Percentiles rank a stretch among this genome's conserved stretches.
Conservation (phyloP, 179 eudicot genomes). For the Corrigiola litoralis region DNA sequence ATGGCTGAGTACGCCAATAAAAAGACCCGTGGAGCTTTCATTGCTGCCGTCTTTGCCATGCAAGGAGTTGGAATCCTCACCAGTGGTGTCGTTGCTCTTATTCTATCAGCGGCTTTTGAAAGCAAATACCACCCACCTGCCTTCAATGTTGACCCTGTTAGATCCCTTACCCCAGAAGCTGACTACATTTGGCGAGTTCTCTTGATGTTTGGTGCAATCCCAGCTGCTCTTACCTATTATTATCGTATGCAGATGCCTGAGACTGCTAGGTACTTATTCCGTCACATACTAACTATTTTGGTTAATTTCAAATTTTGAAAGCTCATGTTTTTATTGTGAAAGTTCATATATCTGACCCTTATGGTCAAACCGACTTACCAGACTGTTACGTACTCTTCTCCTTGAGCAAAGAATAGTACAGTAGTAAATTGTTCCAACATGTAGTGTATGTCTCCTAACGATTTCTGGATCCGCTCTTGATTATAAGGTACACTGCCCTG, state of each 20-base stretch:
- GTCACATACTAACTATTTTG: too few species aligned
- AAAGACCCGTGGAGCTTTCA: slow-evolving; percentile 47
- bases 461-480: too few species aligned
- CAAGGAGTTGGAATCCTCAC: slow-evolving; percentile 37
- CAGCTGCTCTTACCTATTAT: slow-evolving; percentile 41
- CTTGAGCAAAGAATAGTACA: too few species aligned
- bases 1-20: slow-evolving; percentile 59
- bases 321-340: neutral
- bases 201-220: slow-evolving; percentile 47
- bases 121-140: slow-evolving; percentile 27
- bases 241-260: slow-evolving; percentile 59
- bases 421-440: too few species aligned
- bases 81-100: slow-evolving; percentile 27
- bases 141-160: slow-evolving; percentile 5
- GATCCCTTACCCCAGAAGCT: slow-evolving; percentile 29
- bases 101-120: slow-evolving; percentile 24
- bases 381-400: too few species aligned
- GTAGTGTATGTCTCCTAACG: too few species aligned
- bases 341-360: too few species aligned
- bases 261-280: slow-evolving; percentile 39
- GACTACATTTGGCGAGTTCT: slow-evolving; percentile 47
- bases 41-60: slow-evolving; percentile 63
- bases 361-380: too few species aligned
- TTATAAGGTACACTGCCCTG: slow-evolving; percentile 45
- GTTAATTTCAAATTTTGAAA: neutral